These are phyloP conservation scores for Gentiana straminea DNA, from an alignment of 257 asterid genomes.

Conservation along the genomic window DNA sequence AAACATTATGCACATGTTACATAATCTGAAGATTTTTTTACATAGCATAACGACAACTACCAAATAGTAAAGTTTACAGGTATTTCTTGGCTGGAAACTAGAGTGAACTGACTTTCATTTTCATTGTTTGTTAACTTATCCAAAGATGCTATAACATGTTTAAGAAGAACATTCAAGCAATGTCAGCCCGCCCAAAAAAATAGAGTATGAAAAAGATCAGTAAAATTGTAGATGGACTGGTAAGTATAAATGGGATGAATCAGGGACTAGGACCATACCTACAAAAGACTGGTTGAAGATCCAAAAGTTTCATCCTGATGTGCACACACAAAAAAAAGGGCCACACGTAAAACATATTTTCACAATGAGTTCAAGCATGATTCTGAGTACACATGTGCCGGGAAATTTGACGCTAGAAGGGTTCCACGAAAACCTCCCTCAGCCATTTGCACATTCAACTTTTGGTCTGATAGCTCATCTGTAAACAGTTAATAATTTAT, in stretches of 20 bases:
- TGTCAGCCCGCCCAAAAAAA: no score
- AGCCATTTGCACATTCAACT: slow-evolving; percentile 34
- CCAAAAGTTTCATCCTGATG: neutral
- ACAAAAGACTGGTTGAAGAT: neutral
- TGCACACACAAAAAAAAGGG: neutral
- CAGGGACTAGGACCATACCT: neutral
- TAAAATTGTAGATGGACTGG: neutral
- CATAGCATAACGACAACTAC: no score
- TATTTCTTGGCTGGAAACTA: no score
- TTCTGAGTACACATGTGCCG: slow-evolving; percentile 54
- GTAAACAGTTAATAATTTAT: slow-evolving; percentile 14
- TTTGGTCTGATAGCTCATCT: slow-evolving; percentile 84
- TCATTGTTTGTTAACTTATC: no score
- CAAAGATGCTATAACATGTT: no score
- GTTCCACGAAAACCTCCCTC: slow-evolving; percentile 98
- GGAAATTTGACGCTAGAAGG: slow-evolving; percentile 68
- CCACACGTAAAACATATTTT: neutral
- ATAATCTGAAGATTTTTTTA: no score
- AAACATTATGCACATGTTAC: no score
- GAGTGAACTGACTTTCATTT: no score
- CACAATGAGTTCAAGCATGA: slow-evolving; percentile 43
- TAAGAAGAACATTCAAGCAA: no score
- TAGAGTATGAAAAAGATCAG: neutral
- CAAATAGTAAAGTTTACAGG: no score
- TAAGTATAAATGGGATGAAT: slow-evolving; percentile 3